Evolutionary conservation across 139 green algal genomes (phyloP).

Genomic region (Chlorella sp.): DNA sequence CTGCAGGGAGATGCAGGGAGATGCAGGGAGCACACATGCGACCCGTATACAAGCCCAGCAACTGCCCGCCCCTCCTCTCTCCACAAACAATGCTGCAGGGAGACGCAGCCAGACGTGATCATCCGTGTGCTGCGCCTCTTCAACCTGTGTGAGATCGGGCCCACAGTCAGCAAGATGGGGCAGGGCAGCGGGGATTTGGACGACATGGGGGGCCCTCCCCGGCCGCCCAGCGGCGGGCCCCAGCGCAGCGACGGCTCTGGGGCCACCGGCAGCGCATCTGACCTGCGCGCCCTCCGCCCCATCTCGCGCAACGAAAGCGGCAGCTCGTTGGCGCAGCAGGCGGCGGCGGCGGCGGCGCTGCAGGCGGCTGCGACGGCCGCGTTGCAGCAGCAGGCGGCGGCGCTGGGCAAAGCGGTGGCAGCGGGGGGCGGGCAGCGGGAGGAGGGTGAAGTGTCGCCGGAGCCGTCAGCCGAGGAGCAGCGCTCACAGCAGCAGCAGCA

Average conservation of each 20-base stretch:
- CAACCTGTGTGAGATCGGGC: constrained; percentile 90
- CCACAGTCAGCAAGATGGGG: constrained; percentile 36
- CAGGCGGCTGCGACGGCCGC: not conserved
- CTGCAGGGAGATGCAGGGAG: too few relatives aligned
- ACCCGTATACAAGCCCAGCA: not conserved
- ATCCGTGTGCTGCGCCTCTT: constrained; percentile 81
- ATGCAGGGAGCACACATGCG: too few relatives aligned
- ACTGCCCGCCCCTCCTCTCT: not conserved
- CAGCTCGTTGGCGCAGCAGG: constrained; percentile 15
- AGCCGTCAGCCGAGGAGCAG: not conserved
- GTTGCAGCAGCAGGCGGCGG: not conserved
- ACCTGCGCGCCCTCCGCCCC: constrained; percentile 16
- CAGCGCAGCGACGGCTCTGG: constrained; percentile 28
- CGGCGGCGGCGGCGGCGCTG: not conserved
- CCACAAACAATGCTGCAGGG: not conserved
- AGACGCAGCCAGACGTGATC: constrained; percentile 21
- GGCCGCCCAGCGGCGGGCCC: not conserved
- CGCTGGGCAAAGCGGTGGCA: not conserved
- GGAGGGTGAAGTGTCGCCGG: constrained; percentile 14
- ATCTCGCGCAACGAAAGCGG: constrained; percentile 25
- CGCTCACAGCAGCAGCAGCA: not conserved
- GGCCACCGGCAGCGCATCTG: not conserved
- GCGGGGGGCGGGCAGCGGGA: constrained; percentile 7
- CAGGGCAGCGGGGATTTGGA: constrained; percentile 1
- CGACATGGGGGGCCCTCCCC: not conserved